A percentile compares a stretch with the other conserved stretches of the same genome.
These are phyloP conservation scores for Azolla pinnata DNA, from an alignment of 75 land plant species.

Conservation along the genomic window DNA sequence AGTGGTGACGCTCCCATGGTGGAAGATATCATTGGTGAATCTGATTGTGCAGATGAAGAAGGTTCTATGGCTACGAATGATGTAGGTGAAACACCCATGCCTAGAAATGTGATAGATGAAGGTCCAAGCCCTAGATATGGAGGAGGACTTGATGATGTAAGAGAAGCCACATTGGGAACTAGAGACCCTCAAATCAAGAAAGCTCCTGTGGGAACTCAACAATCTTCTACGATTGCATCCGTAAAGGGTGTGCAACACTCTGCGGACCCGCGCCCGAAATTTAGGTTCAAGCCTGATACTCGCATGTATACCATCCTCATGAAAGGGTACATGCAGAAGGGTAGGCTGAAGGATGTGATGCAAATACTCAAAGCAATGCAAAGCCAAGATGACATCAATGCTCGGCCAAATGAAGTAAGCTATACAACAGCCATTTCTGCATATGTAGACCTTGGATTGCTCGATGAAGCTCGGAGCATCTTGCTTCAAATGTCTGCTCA, in stretches of 20 bases:
- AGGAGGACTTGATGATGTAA: too few species aligned
- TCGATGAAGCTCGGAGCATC: conserved; percentile 63
- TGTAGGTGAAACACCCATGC: too few species aligned
- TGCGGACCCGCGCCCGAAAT: background rate
- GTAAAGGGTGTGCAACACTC: background rate
- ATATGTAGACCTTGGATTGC: conserved; percentile 53
- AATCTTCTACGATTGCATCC: background rate
- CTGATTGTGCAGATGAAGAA: background rate
- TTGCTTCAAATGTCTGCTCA: conserved; percentile 62
- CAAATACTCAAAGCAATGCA: conserved; percentile 68
- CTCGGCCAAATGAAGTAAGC: conserved; percentile 72
- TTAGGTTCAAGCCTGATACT: conserved; percentile 42
- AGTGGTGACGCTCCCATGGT: background rate
- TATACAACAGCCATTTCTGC: conserved; percentile 84
- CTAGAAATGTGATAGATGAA: too few species aligned
- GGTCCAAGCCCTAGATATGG: too few species aligned
- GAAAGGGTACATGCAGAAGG: conserved; percentile 82
- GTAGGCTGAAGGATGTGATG: conserved; percentile 55
- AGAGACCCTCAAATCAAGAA: too few species aligned
- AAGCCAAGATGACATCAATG: conserved; percentile 28
- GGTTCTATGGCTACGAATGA: too few species aligned
- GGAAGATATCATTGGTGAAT: background rate
- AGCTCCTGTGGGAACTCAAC: background rate
- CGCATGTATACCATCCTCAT: conserved; percentile 79
- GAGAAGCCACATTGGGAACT: too few species aligned